A percentile compares a stretch with the other conserved stretches of the same genome.
These are phyloP conservation scores for Ophiocordyceps sinensis DNA, from an alignment of 2,329 filamentous ascomycete genomes.

Conservation along the genomic window DNA sequence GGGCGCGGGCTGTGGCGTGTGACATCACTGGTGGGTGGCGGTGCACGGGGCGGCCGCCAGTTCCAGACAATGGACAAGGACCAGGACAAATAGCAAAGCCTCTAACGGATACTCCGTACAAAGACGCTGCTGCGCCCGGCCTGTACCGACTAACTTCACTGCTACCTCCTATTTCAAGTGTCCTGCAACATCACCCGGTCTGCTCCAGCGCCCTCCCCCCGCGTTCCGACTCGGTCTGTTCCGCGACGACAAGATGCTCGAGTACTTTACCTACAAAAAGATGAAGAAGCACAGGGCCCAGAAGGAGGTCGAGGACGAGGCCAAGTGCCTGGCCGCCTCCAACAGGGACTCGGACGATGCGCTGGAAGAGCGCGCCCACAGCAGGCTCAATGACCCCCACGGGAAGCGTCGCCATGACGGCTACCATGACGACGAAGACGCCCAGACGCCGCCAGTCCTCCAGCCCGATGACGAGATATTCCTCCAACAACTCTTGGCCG, in stretches of 20 bases:
- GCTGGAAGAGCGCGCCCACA: background rate
- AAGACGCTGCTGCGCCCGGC: background rate
- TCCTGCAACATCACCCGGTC: too few species aligned
- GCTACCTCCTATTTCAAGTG: background rate
- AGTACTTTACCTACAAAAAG: slow-evolving; percentile 49
- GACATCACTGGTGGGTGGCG: slow-evolving; percentile 22
- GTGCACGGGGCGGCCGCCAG: slow-evolving; percentile 7
- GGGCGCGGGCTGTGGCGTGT: slow-evolving; percentile 8
- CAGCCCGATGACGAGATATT: slow-evolving; percentile 43
- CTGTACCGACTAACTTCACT: background rate
- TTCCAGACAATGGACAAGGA: background rate
- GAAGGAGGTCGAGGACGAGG: slow-evolving; percentile 17
- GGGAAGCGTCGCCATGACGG: slow-evolving; percentile 1
- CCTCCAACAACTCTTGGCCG: slow-evolving; percentile 36
- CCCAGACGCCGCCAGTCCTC: slow-evolving; percentile 29
- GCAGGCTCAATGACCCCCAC: slow-evolving; percentile 1
- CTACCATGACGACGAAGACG: slow-evolving; percentile 2
- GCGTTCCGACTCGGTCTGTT: too few species aligned
- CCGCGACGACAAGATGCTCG: slow-evolving; percentile 34
- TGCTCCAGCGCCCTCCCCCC: background rate
- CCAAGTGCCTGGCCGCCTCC: slow-evolving; percentile 6
- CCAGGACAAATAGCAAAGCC: too few species aligned
- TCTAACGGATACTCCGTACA: too few species aligned
- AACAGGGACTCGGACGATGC: slow-evolving; percentile 2
- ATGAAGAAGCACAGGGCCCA: slow-evolving; percentile 43